Conservation (phyloP, 2,329 filamentous ascomycete genomes). For the Sporothrix humicola region DNA sequence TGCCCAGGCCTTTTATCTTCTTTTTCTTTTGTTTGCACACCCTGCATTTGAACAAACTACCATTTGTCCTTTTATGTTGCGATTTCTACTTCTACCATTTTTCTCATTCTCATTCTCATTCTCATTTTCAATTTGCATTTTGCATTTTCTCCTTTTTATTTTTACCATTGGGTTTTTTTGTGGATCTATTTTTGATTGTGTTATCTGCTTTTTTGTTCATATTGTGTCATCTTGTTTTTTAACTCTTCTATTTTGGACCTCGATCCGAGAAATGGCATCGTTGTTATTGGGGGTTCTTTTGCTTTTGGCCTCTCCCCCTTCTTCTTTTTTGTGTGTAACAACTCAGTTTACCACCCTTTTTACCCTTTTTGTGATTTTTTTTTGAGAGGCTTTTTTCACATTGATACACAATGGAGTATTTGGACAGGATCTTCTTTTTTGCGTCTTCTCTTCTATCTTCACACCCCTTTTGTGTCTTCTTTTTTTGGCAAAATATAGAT, state of each 20-base stretch:
- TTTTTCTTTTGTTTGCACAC: constrained; percentile 8
- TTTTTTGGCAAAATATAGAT: constrained; percentile 21
- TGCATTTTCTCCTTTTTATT: neutral
- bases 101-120: neutral
- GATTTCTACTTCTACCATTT: neutral
- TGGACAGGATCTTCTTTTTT: neutral
- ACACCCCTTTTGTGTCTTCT: neutral
- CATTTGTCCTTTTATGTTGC: neutral
- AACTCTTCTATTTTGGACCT: neutral
- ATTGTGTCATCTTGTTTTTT: too few relatives aligned
- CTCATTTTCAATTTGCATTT: neutral
- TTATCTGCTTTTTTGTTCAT: neutral
- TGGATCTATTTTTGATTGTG: neutral
- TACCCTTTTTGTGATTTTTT: neutral
- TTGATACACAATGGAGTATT: constrained; percentile 23
- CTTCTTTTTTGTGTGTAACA: constrained; percentile 3
- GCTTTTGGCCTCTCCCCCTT: neutral
- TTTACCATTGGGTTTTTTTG: neutral
- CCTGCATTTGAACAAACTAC: neutral
- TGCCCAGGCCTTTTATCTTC: constrained; percentile 4
- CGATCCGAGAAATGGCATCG: constrained; percentile 3
- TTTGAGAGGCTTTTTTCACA: neutral
- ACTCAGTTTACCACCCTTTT: neutral
- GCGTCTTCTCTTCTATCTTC: neutral
- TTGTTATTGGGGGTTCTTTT: neutral